A percentile compares a stretch with the other conserved stretches of the same genome.
Evolutionary conservation across 208 protist genomes (phyloP).

Genomic region (Leishmania mexicana): DNA sequence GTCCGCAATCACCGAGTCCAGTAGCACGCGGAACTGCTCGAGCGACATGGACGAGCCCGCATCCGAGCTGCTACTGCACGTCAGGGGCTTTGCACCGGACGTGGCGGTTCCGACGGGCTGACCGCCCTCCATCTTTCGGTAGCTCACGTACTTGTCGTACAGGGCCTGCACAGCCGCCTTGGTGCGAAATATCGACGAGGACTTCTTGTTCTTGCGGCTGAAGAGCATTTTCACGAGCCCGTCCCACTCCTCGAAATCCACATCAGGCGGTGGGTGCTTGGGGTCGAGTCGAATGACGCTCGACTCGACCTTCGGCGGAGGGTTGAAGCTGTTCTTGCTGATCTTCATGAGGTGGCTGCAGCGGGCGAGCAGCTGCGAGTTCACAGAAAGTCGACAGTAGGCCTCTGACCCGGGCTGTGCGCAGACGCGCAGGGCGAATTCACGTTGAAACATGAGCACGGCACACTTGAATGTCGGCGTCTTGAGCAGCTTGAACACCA

Average conservation of each 20-base stretch:
- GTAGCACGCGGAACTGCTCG: constrained; percentile 69
- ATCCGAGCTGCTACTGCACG: not conserved
- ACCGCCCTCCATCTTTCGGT: constrained; percentile 82
- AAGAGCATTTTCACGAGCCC: constrained; percentile 99
- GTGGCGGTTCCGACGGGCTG: constrained; percentile 13
- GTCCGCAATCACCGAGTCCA: constrained; percentile 74
- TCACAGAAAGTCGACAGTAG: constrained; percentile 99
- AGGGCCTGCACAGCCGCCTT: constrained; percentile 79
- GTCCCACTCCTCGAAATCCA: constrained; percentile 99
- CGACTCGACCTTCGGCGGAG: constrained; percentile 99
- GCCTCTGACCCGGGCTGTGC: constrained; percentile 97
- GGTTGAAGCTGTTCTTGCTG: constrained; percentile 99
- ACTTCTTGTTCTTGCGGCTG: constrained; percentile 99
- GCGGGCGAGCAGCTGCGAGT: constrained; percentile 98
- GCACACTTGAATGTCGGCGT: constrained; percentile 95
- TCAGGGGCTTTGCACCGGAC: not conserved
- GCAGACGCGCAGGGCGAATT: constrained; percentile 99
- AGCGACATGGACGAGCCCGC: constrained; percentile 25
- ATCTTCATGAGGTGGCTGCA: constrained; percentile 99
- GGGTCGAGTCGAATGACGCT: constrained; percentile 99
- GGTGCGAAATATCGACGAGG: constrained; percentile 96
- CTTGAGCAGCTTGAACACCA: constrained; percentile 99
- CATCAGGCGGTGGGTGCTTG: constrained; percentile 95
- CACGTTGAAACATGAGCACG: constrained; percentile 99
- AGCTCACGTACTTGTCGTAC: constrained; percentile 85